Evolutionary conservation across 2,329 filamentous ascomycete genomes (phyloP).

Genomic region (Akanthomyces uredinophilus): DNA sequence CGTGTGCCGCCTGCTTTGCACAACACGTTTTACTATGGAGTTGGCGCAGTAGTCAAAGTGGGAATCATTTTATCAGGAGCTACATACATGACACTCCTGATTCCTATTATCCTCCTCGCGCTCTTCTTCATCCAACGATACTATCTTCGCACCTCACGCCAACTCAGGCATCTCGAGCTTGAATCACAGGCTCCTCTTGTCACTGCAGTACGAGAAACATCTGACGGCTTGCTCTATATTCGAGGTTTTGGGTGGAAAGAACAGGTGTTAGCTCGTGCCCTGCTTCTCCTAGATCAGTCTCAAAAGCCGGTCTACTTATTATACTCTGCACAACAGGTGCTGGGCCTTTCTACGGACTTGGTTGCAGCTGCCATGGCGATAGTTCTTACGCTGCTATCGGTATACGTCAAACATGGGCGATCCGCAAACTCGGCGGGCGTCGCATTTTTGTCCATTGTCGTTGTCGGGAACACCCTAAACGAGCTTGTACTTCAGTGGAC

Average conservation of each 20-base stretch:
- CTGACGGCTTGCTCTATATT: not conserved
- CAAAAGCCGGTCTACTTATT: conserved; percentile 1
- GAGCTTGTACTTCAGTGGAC: not conserved
- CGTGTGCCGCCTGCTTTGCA: not conserved
- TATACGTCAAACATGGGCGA: not conserved
- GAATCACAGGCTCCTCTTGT: not conserved
- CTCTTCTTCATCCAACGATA: not conserved
- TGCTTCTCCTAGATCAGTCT: not conserved
- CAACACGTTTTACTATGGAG: not conserved
- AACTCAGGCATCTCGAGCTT: not conserved
- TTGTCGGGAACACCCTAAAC: not conserved
- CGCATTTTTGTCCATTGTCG: not conserved
- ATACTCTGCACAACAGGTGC: not conserved
- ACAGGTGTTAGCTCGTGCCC: not conserved
- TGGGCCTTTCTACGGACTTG: not conserved
- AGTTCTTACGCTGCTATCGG: not conserved
- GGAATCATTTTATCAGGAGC: not conserved
- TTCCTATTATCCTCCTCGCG: not conserved
- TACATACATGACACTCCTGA: not conserved
- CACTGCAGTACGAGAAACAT: not conserved
- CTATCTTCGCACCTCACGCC: conserved; percentile 6
- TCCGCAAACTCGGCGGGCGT: not conserved
- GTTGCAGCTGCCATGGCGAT: not conserved
- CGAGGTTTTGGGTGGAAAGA: not conserved
- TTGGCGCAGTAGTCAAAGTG: not conserved